Conservation (phyloP, 2,329 filamentous ascomycete species). For the Colletotrichum sp. region DNA sequence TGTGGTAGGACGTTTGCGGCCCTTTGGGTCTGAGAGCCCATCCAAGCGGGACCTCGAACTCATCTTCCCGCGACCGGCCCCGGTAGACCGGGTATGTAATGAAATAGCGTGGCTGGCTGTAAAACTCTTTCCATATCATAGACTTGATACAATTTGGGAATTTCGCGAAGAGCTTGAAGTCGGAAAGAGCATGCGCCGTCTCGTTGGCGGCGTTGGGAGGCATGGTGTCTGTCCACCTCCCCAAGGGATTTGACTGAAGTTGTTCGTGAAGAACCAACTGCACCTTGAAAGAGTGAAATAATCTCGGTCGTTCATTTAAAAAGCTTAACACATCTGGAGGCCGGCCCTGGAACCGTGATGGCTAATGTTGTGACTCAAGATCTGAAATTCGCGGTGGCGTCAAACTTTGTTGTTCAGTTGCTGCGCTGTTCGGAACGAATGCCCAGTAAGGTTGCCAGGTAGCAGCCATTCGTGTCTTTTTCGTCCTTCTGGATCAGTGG, state of each 20-base stretch:
- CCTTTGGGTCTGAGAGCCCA: not conserved
- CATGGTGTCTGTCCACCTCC: not conserved
- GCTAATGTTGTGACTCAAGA: not conserved
- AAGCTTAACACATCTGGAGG: no score
- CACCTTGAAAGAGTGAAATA: no score
- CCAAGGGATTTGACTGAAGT: not conserved
- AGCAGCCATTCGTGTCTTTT: accelerated
- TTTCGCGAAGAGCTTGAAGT: not conserved
- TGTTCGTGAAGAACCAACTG: not conserved
- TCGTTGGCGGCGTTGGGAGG: accelerated
- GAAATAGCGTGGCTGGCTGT: not conserved
- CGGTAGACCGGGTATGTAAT: not conserved
- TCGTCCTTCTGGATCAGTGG: no score
- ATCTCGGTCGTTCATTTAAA: no score
- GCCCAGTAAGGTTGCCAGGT: no score
- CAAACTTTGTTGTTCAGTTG: no score
- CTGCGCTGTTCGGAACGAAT: no score
- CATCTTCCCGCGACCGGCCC: not conserved
- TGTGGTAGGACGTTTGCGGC: not conserved
- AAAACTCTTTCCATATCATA: not conserved
- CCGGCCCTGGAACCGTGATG: not conserved
- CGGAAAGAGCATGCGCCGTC: not conserved
- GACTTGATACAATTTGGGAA: not conserved
- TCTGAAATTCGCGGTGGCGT: not conserved
- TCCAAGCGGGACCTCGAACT: not conserved